Conservation (phyloP, 2,329 filamentous ascomycete species). For the Aspergillus luchuensis region DNA sequence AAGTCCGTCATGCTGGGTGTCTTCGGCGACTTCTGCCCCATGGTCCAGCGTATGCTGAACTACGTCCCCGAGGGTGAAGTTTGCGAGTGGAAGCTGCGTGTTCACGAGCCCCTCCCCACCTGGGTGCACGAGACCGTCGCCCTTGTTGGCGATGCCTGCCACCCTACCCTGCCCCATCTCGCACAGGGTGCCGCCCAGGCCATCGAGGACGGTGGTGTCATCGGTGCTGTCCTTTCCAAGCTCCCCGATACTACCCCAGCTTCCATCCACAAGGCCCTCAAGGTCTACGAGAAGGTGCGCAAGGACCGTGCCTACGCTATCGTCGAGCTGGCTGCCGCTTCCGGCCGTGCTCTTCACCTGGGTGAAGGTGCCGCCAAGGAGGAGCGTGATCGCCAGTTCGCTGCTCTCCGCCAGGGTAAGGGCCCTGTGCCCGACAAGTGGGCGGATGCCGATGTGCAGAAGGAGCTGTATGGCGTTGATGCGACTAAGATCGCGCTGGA, state of each 20-base stretch:
- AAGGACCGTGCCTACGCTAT: slow-evolving; percentile 60
- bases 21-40: slow-evolving; percentile 63
- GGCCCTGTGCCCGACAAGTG: slow-evolving; percentile 63
- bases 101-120: slow-evolving; percentile 62
- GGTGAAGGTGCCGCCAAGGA: slow-evolving; percentile 62
- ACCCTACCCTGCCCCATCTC: slow-evolving; percentile 65
- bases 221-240: slow-evolving; percentile 54
- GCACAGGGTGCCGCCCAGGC: slow-evolving; percentile 67
- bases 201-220: slow-evolving; percentile 63
- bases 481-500: slow-evolving; percentile 59
- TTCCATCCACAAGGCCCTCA: slow-evolving; percentile 55
- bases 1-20: slow-evolving; percentile 63
- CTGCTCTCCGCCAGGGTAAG: slow-evolving; percentile 53
- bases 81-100: slow-evolving; percentile 66
- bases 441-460: slow-evolving; percentile 69
- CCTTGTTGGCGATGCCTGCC: slow-evolving; percentile 62
- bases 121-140: slow-evolving; percentile 60
- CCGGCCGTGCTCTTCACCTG: slow-evolving; percentile 57
- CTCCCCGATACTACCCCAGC: slow-evolving; percentile 50
- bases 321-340: slow-evolving; percentile 59
- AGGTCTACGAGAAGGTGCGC: slow-evolving; percentile 58
- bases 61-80: slow-evolving; percentile 66
- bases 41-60: slow-evolving; percentile 62
- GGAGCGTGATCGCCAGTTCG: slow-evolving; percentile 60
- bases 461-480: slow-evolving; percentile 66